phyloP scores from a whole-genome alignment of 202 grass and related monocot genomes.

The Panicum virgatum region DNA sequence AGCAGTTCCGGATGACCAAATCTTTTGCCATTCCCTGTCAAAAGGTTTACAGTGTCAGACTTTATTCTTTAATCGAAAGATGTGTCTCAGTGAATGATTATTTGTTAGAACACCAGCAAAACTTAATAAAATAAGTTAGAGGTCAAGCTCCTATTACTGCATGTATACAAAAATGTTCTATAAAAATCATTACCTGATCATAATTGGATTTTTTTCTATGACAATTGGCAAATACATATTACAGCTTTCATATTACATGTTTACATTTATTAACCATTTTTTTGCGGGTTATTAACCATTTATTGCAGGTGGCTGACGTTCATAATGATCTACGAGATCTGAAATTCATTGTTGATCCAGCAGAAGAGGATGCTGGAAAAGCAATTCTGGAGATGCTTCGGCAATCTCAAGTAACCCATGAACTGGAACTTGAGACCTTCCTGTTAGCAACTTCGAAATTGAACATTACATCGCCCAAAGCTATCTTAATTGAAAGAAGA shows the following conservation, averaged over 20 bases:
- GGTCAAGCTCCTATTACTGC: not conserved
- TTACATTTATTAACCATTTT: not conserved
- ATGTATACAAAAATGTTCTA: not conserved
- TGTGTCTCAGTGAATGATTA: not conserved
- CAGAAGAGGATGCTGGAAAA: constrained; percentile 72
- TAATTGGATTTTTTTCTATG: not conserved
- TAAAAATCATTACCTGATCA: not conserved
- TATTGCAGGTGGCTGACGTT: constrained; percentile 65
- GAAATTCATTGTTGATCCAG: constrained; percentile 65
- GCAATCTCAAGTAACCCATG: constrained; percentile 50
- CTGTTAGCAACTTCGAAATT: constrained; percentile 66
- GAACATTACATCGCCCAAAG: constrained; percentile 75
- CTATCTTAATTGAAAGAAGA: constrained; percentile 86
- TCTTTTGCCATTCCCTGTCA: not conserved
- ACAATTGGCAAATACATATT: not conserved
- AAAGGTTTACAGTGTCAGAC: not conserved
- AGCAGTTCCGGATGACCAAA: not conserved
- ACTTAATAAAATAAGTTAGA: not conserved
- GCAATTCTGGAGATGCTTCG: constrained; percentile 61
- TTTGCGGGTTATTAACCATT: too few species aligned
- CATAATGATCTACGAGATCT: constrained; percentile 64
- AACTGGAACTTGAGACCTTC: constrained; percentile 66
- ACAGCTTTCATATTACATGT: not conserved
- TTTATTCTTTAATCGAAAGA: not conserved
- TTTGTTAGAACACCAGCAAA: not conserved